phyloP scores from a whole-genome alignment of 306 rosid species.

The Lotus japonicus region DNA sequence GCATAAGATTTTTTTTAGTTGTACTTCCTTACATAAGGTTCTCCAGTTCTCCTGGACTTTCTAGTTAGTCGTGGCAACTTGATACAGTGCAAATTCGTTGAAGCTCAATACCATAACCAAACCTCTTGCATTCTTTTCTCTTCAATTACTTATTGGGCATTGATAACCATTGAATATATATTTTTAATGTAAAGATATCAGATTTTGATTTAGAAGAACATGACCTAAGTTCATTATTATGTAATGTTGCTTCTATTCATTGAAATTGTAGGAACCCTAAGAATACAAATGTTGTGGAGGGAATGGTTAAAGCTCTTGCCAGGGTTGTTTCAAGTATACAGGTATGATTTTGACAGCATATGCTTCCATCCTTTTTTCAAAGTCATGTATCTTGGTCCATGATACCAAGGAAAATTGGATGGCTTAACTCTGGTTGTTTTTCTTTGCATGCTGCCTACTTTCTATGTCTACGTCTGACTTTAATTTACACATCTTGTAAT shows the following conservation, averaged over 20 bases:
- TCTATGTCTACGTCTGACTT: neutral
- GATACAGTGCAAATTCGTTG: neutral
- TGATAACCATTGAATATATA: neutral
- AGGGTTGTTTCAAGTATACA: conserved; percentile 86
- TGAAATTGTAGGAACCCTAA: conserved; percentile 71
- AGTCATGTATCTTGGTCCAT: neutral
- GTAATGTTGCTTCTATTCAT: conserved; percentile 3
- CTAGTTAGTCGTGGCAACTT: neutral
- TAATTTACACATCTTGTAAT: neutral
- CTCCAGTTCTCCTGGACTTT: neutral
- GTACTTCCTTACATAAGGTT: neutral
- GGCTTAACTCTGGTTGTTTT: neutral
- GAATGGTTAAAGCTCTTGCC: conserved; percentile 91
- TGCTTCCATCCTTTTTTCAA: neutral
- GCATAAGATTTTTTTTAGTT: neutral
- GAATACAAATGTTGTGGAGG: conserved; percentile 94
- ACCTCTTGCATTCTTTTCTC: neutral
- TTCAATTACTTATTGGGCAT: neutral
- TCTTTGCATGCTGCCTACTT: conserved; percentile 7
- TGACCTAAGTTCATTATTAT: neutral
- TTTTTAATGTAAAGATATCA: neutral
- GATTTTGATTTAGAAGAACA: neutral
- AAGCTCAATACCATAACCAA: neutral
- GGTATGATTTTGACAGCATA: conserved; percentile 42
- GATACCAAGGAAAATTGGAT: conserved; percentile 12